Evolutionary conservation across 2,329 filamentous ascomycete genomes (phyloP).

Genomic region (Apiospora hydei): DNA sequence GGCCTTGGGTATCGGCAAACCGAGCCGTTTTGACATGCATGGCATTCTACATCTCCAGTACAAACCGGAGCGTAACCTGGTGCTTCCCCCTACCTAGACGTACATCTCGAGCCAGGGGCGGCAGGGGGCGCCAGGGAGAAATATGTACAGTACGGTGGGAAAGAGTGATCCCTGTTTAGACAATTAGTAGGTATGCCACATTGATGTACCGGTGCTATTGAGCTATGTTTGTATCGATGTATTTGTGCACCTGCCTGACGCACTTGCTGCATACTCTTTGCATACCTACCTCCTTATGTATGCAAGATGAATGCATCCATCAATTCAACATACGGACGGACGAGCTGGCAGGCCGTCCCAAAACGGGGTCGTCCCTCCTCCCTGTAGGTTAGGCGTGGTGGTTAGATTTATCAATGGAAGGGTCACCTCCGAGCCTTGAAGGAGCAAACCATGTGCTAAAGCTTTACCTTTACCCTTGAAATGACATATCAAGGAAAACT

Average conservation of each 20-base stretch:
- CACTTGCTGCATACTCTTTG: not conserved
- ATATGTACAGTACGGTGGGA: not conserved
- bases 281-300: not conserved
- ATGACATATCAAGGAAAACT: not conserved
- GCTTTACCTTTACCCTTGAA: not conserved
- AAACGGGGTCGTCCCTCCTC: conserved; percentile 6
- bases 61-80: not conserved
- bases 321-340: not conserved
- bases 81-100: not conserved
- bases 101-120: not conserved
- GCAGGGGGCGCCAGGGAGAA: not conserved
- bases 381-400: not conserved
- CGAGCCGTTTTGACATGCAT: not conserved
- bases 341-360: not conserved
- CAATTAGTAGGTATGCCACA: not conserved
- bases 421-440: conserved; percentile 16
- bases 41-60: not conserved
- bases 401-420: conserved; percentile 7
- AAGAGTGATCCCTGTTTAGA: not conserved
- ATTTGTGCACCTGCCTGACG: not conserved
- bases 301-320: not conserved
- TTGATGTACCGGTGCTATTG: not conserved
- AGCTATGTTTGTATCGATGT: not conserved
- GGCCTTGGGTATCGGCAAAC: conserved; percentile 18
- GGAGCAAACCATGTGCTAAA: conserved; percentile 19